phyloP scores from a whole-genome alignment of 495 filamentous ascomycete genomes.

The Thozetella sp. region DNA sequence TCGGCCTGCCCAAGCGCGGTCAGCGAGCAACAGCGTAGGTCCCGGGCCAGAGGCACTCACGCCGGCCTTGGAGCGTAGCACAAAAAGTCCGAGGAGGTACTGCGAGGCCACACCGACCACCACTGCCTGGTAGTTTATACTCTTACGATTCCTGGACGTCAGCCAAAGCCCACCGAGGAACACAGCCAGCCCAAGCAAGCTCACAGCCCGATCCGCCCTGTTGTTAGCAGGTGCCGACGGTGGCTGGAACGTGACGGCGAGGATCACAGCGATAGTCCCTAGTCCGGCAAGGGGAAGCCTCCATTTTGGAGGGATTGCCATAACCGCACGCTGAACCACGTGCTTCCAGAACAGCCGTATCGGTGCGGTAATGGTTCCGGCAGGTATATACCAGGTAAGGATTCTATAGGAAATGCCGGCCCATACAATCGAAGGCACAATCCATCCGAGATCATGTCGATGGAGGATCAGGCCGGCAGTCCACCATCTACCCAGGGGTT shows the following conservation, averaged over 20 bases:
- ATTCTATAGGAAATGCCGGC: too few relatives aligned
- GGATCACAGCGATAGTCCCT: background rate
- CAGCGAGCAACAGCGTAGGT: too few relatives aligned
- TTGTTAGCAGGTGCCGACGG: background rate
- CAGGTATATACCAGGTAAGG: background rate
- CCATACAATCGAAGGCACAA: too few relatives aligned
- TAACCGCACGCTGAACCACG: background rate
- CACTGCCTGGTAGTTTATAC: constrained; percentile 74
- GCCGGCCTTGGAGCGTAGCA: constrained; percentile 68
- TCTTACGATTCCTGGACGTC: constrained; percentile 69
- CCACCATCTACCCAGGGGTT: too few relatives aligned
- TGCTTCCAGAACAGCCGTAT: background rate
- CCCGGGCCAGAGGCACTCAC: constrained; percentile 9
- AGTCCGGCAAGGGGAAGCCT: background rate
- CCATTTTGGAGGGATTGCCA: background rate
- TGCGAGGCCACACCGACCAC: constrained; percentile 77
- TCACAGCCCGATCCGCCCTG: background rate
- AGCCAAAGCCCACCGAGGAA: constrained; percentile 48
- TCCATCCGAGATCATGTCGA: too few relatives aligned
- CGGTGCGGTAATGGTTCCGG: background rate
- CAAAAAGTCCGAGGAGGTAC: constrained; percentile 82
- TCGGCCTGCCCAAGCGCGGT: constrained; percentile 31
- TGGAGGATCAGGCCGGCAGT: too few relatives aligned
- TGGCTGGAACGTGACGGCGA: background rate
- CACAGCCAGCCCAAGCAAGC: constrained; percentile 61